Evolutionary conservation across 1,284 basidiomycete genomes (phyloP).

Genomic region (Boletus semigastroideus): DNA sequence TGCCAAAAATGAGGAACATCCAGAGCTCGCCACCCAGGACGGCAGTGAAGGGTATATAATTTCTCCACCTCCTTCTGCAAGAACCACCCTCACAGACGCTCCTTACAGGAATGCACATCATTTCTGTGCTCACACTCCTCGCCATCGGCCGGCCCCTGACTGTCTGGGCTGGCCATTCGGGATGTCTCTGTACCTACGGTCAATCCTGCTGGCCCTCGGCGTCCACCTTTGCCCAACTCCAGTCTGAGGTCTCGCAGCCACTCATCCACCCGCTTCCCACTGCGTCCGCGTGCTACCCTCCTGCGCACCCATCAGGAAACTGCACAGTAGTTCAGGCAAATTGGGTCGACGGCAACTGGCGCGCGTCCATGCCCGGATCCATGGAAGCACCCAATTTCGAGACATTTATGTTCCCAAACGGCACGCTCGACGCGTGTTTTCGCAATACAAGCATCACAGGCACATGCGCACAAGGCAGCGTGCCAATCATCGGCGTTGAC

Average conservation of each 20-base stretch:
- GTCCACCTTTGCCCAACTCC: constrained; percentile 35
- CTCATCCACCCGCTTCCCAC: constrained; percentile 29
- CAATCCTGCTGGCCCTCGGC: constrained; percentile 43
- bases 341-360: constrained; percentile 38
- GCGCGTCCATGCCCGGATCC: constrained; percentile 40
- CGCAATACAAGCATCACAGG: constrained; percentile 13
- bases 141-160: neutral
- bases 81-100: neutral
- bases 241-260: constrained; percentile 30
- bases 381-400: constrained; percentile 41
- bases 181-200: constrained; percentile 13
- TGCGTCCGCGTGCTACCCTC: constrained; percentile 27
- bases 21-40: too few relatives aligned
- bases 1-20: too few relatives aligned
- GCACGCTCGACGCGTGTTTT: constrained; percentile 36
- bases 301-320: constrained; percentile 17
- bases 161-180: neutral
- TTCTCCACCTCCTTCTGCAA: too few relatives aligned
- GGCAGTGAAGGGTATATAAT: too few relatives aligned
- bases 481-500: constrained; percentile 20
- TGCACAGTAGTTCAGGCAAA: constrained; percentile 30
- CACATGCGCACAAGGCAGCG: constrained; percentile 12
- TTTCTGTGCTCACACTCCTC: neutral
- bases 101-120: constrained; percentile 1
- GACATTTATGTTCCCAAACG: too few relatives aligned